phyloP scores from a whole-genome alignment of 2,329 filamentous ascomycete genomes.

The Tolypocladium guangdongense region DNA sequence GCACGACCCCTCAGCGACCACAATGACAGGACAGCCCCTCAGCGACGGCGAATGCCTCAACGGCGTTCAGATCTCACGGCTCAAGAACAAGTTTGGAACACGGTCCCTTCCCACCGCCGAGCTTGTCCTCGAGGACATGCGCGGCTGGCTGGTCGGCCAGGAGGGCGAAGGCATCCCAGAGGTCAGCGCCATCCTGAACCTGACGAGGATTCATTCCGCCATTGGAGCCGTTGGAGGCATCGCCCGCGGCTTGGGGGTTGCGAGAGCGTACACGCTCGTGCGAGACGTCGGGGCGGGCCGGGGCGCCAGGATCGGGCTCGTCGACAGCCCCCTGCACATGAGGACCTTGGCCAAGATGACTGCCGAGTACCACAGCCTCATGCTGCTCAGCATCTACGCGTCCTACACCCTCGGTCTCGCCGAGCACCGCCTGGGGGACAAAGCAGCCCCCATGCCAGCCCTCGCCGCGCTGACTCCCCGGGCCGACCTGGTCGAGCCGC shows the following conservation, averaged over 20 bases:
- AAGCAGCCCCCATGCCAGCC: constrained; percentile 6
- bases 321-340: constrained; percentile 44
- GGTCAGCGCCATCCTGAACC: constrained; percentile 57
- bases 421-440: constrained; percentile 28
- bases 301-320: constrained; percentile 34
- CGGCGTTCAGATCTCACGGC: constrained; percentile 54
- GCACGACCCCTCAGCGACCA: constrained; percentile 20
- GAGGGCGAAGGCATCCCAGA: constrained; percentile 57
- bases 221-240: constrained; percentile 40
- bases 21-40: constrained; percentile 13
- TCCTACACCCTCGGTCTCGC: constrained; percentile 42
- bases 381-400: constrained; percentile 44
- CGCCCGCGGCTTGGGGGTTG: constrained; percentile 45
- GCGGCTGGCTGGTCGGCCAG: constrained; percentile 54
- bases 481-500: constrained; percentile 20
- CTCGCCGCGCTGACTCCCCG: constrained; percentile 22
- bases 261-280: constrained; percentile 46
- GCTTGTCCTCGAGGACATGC: constrained; percentile 51
- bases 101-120: constrained; percentile 61
- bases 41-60: constrained; percentile 40
- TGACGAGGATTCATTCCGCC: constrained; percentile 50
- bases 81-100: constrained; percentile 66
- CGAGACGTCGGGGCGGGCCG: constrained; percentile 37
- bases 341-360: constrained; percentile 45
- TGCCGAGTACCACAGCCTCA: constrained; percentile 42